phyloP scores from a whole-genome alignment of 1,139 yeast genomes.

The Debaryomyces sp. region DNA sequence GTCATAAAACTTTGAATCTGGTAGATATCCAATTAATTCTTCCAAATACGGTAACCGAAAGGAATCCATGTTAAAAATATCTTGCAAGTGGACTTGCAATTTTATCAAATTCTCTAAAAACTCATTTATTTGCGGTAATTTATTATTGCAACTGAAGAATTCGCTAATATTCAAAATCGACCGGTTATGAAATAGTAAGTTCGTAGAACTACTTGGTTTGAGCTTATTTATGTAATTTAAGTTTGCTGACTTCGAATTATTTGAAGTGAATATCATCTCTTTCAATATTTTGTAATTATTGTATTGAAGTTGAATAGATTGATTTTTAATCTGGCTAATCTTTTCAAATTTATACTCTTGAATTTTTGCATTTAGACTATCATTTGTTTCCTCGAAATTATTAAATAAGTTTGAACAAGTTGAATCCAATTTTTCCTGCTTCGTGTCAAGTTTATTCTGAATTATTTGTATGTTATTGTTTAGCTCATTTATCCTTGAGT shows the following conservation, averaged over 20 bases:
- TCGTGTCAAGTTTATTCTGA: slow-evolving; percentile 11
- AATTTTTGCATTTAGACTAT: slow-evolving; percentile 15
- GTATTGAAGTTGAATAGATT: slow-evolving; percentile 28
- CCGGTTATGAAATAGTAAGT: slow-evolving; percentile 26
- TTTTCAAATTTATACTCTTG: slow-evolving; percentile 23
- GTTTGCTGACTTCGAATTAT: slow-evolving; percentile 13
- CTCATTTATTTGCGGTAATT: slow-evolving; percentile 35
- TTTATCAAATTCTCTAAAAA: slow-evolving; percentile 43
- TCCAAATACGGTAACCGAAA: slow-evolving; percentile 35
- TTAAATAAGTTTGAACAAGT: slow-evolving; percentile 12
- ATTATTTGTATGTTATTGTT: slow-evolving; percentile 13
- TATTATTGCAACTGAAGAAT: slow-evolving; percentile 31
- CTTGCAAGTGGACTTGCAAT: slow-evolving; percentile 32
- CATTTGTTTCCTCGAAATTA: slow-evolving; percentile 3
- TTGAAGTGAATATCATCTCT: slow-evolving; percentile 23
- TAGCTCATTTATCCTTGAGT: slow-evolving; percentile 19
- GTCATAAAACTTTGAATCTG: slow-evolving; percentile 38
- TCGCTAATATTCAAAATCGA: slow-evolving; percentile 32
- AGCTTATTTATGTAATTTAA: slow-evolving; percentile 2
- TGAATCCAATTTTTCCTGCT: slow-evolving; percentile 13
- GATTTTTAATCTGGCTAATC: slow-evolving; percentile 31
- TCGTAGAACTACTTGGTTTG: background rate
- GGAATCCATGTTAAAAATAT: slow-evolving; percentile 25
- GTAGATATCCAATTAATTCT: slow-evolving; percentile 33
- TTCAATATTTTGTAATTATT: slow-evolving; percentile 28